These are phyloP conservation scores for Pichia manshurica DNA, from an alignment of 805 yeast species.

Conservation along the genomic window DNA sequence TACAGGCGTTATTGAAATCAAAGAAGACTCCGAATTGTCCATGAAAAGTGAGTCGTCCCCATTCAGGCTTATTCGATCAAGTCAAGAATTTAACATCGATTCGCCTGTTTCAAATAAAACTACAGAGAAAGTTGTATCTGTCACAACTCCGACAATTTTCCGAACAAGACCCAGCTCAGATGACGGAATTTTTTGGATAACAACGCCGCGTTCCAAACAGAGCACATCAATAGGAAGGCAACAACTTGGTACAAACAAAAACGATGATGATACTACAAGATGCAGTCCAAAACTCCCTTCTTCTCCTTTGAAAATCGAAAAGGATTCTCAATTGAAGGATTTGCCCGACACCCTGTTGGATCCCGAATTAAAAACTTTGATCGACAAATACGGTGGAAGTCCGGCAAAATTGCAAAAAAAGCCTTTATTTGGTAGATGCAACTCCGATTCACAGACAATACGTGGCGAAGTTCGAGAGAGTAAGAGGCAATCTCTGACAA, in stretches of 20 bases:
- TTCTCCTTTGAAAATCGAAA: conserved; percentile 36
- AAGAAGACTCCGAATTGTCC: conserved; percentile 6
- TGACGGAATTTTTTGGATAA: conserved; percentile 37
- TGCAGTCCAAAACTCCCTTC: conserved; percentile 28
- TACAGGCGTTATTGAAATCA: not conserved
- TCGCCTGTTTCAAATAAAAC: not conserved
- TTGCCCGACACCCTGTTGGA: conserved; percentile 22
- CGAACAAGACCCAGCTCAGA: conserved; percentile 26
- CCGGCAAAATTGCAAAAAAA: not conserved
- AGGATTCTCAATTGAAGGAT: conserved; percentile 8
- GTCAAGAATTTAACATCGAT: conserved; percentile 13
- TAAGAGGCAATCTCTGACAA: conserved; percentile 5
- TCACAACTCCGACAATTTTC: conserved; percentile 2
- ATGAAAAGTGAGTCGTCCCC: conserved; percentile 6
- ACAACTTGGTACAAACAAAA: not conserved
- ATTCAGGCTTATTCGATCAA: conserved; percentile 9
- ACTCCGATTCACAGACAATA: conserved; percentile 2
- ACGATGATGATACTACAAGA: conserved; percentile 1
- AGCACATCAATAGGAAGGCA: too few species aligned
- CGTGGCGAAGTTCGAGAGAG: not conserved
- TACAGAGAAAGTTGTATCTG: not conserved
- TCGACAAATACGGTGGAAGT: conserved; percentile 30
- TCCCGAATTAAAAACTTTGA: conserved; percentile 28
- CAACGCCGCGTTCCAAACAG: conserved; percentile 28
- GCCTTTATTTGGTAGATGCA: not conserved